Evolutionary conservation across 2,329 filamentous ascomycete genomes (phyloP).

Genomic region (Apiospora hydei): DNA sequence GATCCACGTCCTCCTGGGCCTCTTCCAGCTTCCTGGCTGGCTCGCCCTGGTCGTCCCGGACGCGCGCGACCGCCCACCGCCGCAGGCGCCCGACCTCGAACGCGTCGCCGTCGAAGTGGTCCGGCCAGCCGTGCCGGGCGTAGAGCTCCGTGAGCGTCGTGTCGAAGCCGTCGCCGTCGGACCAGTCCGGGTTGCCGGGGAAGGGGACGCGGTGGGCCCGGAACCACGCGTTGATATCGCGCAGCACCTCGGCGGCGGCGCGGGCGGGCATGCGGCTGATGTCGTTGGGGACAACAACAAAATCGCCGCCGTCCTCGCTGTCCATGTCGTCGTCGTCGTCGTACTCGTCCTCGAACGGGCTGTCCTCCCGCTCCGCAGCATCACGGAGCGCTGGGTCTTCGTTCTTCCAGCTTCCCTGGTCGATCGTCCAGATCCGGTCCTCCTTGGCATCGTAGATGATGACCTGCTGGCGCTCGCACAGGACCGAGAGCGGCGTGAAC

Average conservation of each 20-base stretch:
- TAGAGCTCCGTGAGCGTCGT: neutral
- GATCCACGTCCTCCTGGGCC: neutral
- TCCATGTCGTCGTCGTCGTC: too few relatives aligned
- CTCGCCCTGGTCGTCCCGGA: neutral
- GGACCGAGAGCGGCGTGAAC: neutral
- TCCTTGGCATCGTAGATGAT: neutral
- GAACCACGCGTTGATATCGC: neutral
- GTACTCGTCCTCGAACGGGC: rapidly evolving
- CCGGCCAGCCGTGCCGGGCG: neutral
- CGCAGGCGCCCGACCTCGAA: neutral
- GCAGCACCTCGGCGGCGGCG: neutral
- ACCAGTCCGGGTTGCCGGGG: neutral
- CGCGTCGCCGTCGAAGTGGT: neutral
- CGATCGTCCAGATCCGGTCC: neutral
- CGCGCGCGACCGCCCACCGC: neutral
- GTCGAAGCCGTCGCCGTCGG: neutral
- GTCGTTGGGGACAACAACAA: neutral
- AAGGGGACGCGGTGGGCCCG: neutral
- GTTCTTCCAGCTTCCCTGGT: neutral
- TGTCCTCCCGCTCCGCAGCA: too few relatives aligned
- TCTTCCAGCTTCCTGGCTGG: neutral
- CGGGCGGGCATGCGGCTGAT: neutral
- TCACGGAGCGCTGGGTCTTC: neutral
- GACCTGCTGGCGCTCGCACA: neutral
- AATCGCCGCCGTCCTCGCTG: neutral